Base-by-base conservation (phyloP, 306 rosid species). In the Gynostemma pentaphyllum region DNA sequence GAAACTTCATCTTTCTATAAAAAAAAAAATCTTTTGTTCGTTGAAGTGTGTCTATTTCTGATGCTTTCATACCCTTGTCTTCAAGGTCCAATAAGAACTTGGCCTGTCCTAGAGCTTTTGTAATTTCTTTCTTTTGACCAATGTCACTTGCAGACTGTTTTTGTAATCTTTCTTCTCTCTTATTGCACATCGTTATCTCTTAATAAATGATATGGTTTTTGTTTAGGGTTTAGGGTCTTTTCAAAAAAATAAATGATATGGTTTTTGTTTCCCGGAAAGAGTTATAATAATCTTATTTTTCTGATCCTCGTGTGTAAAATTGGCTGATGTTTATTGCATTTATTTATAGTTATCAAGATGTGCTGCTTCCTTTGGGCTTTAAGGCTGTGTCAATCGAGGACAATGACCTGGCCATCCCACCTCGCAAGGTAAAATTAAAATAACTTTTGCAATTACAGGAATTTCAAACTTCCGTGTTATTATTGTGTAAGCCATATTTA, bases 291-390 rank as follows among this genome's bases (percentile, higher is more conserved):
- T 1, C 8, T 15, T 11, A 39, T 7, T 11, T 39, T 39, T 39
- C 44, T 8, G 9, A 39, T 39, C 44, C 13, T 21, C 16, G 52
- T 22, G 16, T 15, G 2, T 54, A 54, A 37, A 59, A 34, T 40
- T 39, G 16, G 37, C 62, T 66, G 41, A 22, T 62, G 52, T 30
- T 30, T 47, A 22, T 18, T 51, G 29, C 11, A 28, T 22, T 34
- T 29, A 32, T 62, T 39, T 57, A 73, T 72, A 78, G 83, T 44
- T 74, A 78, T 49, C 74, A 78, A 66, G 69, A 74, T 14, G 74
- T 71, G 26, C 46, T 78, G 62, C 77, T 47, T 68, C 83, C 79
- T n/a, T 29, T 74, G 65, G 77, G 83, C 2, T 74, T 78, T 28
- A 74, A 28, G 54, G 83, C 72, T 34, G 29, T 57, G 26, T 71